Evolutionary conservation across 345 rosid genomes (phyloP).

Genomic region (Camelina laxa): DNA sequence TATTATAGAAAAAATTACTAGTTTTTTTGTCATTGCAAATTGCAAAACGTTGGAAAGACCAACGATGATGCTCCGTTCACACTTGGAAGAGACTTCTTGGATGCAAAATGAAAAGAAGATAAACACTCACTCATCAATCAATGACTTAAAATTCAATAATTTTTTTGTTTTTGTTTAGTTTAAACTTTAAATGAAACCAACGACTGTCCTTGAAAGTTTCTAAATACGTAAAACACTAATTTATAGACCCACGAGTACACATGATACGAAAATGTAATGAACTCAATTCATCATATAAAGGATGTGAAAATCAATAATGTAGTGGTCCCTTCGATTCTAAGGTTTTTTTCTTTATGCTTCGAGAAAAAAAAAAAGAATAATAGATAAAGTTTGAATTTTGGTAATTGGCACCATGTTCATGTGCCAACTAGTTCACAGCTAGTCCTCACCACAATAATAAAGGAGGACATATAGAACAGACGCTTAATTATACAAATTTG

Average conservation of each 20-base stretch:
- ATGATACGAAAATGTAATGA: conserved; percentile 7
- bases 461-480: not conserved
- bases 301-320: conserved; percentile 30
- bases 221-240: not conserved
- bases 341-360: conserved; percentile 5
- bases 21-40: not conserved
- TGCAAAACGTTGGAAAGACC: not conserved
- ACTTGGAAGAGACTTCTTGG: conserved; percentile 3
- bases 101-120: not conserved
- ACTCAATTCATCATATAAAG: conserved; percentile 8
- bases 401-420: conserved; percentile 33
- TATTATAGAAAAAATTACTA: not conserved
- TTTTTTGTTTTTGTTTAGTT: no score
- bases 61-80: not conserved
- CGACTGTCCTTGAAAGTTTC: conserved; percentile 28
- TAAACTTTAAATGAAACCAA: not conserved
- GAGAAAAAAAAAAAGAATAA: not conserved
- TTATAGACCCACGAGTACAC: conserved; percentile 26
- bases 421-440: conserved; percentile 33
- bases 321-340: conserved; percentile 29
- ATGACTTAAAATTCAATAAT: not conserved
- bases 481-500: not conserved
- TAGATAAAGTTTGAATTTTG: not conserved
- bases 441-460: conserved; percentile 6
- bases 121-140: not conserved